phyloP scores from a whole-genome alignment of 176 grass and related monocot species.

The Raddia guianensis region DNA sequence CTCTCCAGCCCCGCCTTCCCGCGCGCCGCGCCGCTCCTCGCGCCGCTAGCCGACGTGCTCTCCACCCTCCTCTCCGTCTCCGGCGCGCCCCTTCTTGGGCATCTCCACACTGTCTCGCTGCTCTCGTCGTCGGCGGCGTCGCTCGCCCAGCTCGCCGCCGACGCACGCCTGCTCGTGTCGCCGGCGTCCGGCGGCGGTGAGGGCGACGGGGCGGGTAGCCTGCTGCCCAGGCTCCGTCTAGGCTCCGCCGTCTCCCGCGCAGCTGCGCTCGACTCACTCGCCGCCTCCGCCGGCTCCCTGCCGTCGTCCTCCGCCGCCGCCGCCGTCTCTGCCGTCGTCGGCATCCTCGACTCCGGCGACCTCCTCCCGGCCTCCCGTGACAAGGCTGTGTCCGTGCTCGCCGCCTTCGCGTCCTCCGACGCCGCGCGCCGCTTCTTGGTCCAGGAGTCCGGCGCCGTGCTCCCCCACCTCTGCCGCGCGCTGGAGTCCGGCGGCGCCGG shows the following conservation, averaged over 20 bases:
- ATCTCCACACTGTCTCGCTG: slow-evolving; percentile 67
- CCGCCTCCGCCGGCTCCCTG: background rate
- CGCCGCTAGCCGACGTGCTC: slow-evolving; percentile 53
- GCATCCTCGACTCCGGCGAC: slow-evolving; percentile 58
- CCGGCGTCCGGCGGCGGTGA: background rate
- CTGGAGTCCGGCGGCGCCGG: slow-evolving; percentile 41
- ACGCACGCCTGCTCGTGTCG: slow-evolving; percentile 54
- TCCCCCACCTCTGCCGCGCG: slow-evolving; percentile 52
- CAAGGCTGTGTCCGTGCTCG: slow-evolving; percentile 52
- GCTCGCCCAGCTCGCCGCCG: slow-evolving; percentile 51
- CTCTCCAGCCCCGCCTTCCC: slow-evolving; percentile 54
- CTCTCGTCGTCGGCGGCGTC: slow-evolving; percentile 50
- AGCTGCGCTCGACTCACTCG: slow-evolving; percentile 49
- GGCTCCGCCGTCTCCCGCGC: slow-evolving; percentile 50
- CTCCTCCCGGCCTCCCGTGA: slow-evolving; percentile 43
- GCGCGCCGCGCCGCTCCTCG: slow-evolving; percentile 37
- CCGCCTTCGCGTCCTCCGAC: slow-evolving; percentile 50
- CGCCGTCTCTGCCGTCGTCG: slow-evolving; percentile 43
- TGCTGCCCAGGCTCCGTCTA: slow-evolving; percentile 46
- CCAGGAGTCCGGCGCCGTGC: slow-evolving; percentile 41
- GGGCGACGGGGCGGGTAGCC: background rate
- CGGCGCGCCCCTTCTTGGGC: slow-evolving; percentile 39
- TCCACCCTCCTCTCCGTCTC: slow-evolving; percentile 43
- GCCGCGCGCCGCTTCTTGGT: slow-evolving; percentile 25
- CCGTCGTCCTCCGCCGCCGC: slow-evolving; percentile 36